Evolutionary conservation across 306 rosid genomes (phyloP), one percentile per base, ranked within the genome.

Genomic region (Rosa chinensis): DNA sequence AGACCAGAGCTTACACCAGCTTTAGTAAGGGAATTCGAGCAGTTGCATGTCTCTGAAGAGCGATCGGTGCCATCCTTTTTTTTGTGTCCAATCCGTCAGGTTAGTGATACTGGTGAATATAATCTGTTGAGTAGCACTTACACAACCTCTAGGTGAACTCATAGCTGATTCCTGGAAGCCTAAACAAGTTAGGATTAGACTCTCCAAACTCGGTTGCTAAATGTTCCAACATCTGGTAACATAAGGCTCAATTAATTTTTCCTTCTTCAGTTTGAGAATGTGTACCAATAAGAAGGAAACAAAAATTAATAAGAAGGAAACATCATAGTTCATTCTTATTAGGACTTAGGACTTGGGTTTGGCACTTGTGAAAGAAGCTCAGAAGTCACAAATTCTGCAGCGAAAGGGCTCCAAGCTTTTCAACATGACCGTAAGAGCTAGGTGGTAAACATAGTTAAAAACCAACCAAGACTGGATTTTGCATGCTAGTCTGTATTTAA

Each of bases 81-180:
- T 87, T 74, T 90, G 85, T 94, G 98, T 86, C 96, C 98, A 71
- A 90, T 94, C 78, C 92, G 87, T 83, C 90, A 89, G 91, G 98
- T 90, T 42, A 84, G 78, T 76, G 62, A 43, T 76, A 61, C 80
- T 77, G 55, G 43, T 37, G 10, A 28, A 2, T 45, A 16, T 72
- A 20, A 44, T 52, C 21, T 16, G 45, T 16, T 25, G 62, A 72
- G 76, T 32, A 50, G 42, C 55, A 14, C 5, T 66, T 25, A 13
- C 5, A 21, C 42, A 70, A 25, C 39, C n/a, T 43, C n/a, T 44
- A 12, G 35, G 40, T 39, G 43, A 74, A 37, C 70, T 50, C 35
- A 17, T 10, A 50, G 21, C 63, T 50, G 18, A 69, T 66, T 35
- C 47, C 50, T 67, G 23, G 48, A 69, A 12, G 39, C 0, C 37